Percentiles rank a stretch among this genome's conserved stretches.
phyloP scores from a whole-genome alignment of 1,284 basidiomycete species.

The Sporisorium sorghi region DNA sequence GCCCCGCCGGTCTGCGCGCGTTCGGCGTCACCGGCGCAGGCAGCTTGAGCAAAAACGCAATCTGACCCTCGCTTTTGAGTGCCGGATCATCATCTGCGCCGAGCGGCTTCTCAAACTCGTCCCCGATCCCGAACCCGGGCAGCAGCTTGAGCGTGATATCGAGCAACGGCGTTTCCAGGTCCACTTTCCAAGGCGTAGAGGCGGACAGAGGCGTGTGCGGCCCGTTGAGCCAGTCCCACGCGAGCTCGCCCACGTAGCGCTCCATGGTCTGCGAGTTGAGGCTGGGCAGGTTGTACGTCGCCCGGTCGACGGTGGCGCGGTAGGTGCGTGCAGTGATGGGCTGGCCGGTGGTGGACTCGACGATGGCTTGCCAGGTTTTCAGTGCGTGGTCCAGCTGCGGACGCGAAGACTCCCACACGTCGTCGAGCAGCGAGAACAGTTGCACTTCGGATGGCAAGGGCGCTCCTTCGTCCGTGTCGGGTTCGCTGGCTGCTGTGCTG shows the following conservation, averaged over 20 bases:
- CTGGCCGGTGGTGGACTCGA: conserved; percentile 12
- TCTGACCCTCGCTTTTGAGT: conserved; percentile 30
- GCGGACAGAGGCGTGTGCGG: conserved; percentile 12
- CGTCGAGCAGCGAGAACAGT: conserved; percentile 38
- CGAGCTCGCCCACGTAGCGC: conserved; percentile 50
- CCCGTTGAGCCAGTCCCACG: conserved; percentile 50
- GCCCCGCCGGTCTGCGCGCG: conserved; percentile 23
- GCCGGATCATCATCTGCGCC: conserved; percentile 19
- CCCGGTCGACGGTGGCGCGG: conserved; percentile 57
- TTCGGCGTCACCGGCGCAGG: conserved; percentile 13
- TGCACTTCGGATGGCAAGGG: conserved; percentile 44
- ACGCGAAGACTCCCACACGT: conserved; percentile 37
- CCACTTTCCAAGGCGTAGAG: conserved; percentile 33
- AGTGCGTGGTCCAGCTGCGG: conserved; percentile 36
- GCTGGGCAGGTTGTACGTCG: conserved; percentile 62
- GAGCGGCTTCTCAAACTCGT: conserved; percentile 49
- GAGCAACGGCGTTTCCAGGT: conserved; percentile 42
- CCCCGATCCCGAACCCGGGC: conserved; percentile 50
- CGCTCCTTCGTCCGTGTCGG: conserved; percentile 32
- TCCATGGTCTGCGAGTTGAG: conserved; percentile 57
- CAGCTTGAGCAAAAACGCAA: conserved; percentile 44
- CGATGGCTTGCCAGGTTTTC: conserved; percentile 27
- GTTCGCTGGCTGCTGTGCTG: conserved; percentile 23
- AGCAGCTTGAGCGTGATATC: conserved; percentile 53
- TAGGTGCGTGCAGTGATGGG: conserved; percentile 30